phyloP scores from a whole-genome alignment of 2,329 filamentous ascomycete species.

The Diatrype stigma region DNA sequence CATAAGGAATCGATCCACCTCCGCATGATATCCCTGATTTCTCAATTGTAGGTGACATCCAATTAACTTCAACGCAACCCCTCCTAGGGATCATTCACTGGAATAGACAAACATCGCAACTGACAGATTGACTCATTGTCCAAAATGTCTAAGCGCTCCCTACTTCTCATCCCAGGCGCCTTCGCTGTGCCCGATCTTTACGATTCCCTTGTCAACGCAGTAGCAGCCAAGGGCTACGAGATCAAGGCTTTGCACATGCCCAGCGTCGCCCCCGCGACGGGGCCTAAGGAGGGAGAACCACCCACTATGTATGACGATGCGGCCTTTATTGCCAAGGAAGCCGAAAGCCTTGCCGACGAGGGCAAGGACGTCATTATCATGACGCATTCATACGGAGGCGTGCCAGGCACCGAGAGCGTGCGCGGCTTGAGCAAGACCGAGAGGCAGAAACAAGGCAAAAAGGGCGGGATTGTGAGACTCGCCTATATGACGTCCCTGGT shows the following conservation, averaged over 20 bases:
- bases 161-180: constrained; percentile 8
- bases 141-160: constrained; percentile 5
- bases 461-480: constrained; percentile 29
- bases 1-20: too few species aligned
- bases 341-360: background rate
- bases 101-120: too few species aligned
- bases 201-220: constrained; percentile 5
- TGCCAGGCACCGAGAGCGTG: constrained; percentile 22
- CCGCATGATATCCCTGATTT: too few species aligned
- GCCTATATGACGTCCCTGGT: constrained; percentile 26
- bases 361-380: constrained; percentile 11
- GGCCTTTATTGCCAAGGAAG: constrained; percentile 19
- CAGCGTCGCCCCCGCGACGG: constrained; percentile 5
- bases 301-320: constrained; percentile 29
- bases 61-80: too few species aligned
- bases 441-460: constrained; percentile 24
- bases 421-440: constrained; percentile 27
- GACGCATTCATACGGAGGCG: constrained; percentile 17
- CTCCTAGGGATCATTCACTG: too few species aligned
- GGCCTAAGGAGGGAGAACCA: constrained; percentile 4
- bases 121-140: too few species aligned
- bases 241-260: constrained; percentile 12
- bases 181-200: constrained; percentile 8
- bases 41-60: too few species aligned
- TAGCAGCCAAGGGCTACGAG: constrained; percentile 7